These are phyloP conservation scores for Rutstroemia sp. DNA, from an alignment of 2,329 filamentous ascomycete species.

Conservation along the genomic window DNA sequence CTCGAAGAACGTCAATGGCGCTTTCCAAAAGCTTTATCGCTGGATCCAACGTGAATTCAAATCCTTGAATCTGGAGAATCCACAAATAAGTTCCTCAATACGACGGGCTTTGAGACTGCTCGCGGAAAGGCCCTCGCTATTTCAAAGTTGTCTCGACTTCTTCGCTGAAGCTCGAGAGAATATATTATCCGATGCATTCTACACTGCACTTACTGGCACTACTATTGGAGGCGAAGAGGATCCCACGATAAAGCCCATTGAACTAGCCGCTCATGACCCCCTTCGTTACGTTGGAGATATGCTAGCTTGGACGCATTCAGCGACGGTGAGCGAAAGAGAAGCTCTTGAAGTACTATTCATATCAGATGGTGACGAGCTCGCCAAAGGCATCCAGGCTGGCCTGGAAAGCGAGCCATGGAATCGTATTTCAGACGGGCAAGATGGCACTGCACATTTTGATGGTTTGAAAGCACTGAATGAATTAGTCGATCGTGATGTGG, in stretches of 20 bases:
- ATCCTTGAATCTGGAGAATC: constrained; percentile 84
- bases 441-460: constrained; percentile 59
- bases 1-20: constrained; percentile 76
- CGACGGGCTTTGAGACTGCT: constrained; percentile 77
- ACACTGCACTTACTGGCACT: constrained; percentile 74
- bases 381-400: constrained; percentile 71
- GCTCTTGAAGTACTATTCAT: constrained; percentile 88
- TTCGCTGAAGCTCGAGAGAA: constrained; percentile 87
- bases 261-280: constrained; percentile 86
- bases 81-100: constrained; percentile 81
- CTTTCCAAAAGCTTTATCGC: constrained; percentile 91
- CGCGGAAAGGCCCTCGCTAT: constrained; percentile 80
- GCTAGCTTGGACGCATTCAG: constrained; percentile 94
- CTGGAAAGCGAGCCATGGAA: constrained; percentile 81
- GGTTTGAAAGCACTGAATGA: constrained; percentile 74
- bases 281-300: constrained; percentile 92
- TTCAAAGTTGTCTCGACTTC: constrained; percentile 87
- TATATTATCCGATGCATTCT: constrained; percentile 82
- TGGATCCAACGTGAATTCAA: constrained; percentile 96
- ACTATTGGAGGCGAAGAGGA: constrained; percentile 51
- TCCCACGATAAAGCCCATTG: constrained; percentile 74
- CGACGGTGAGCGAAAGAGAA: constrained; percentile 87
- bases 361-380: constrained; percentile 81
- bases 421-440: constrained; percentile 50
- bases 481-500: constrained; percentile 78